phyloP scores from a whole-genome alignment of 169 alveolate species.

The Plasmodium fragile region DNA sequence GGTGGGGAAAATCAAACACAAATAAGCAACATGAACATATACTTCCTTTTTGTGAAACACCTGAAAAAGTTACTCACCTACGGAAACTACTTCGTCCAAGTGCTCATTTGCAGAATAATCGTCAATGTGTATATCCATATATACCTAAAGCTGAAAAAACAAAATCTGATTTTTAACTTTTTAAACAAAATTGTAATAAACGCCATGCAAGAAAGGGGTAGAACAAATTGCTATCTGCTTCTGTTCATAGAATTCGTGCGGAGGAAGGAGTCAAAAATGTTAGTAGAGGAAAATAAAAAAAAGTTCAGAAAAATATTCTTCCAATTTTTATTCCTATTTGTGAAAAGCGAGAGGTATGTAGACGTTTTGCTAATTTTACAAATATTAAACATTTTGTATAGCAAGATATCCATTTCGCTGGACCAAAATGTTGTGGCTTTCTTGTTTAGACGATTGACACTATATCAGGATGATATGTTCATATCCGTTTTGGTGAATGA shows the following conservation, averaged over 20 bases:
- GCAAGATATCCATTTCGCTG: conserved; percentile 13
- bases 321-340: conserved; percentile 46
- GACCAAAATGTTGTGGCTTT: conserved; percentile 34
- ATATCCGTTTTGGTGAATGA: conserved; percentile 58
- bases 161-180: conserved; percentile 58
- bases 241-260: conserved; percentile 60
- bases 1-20: background rate
- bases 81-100: conserved; percentile 72
- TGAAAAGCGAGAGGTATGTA: conserved; percentile 35
- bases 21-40: conserved; percentile 36
- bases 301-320: conserved; percentile 66
- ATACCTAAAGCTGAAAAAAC: conserved; percentile 65
- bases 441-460: conserved; percentile 11
- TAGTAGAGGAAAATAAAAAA: conserved; percentile 37
- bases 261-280: conserved; percentile 38
- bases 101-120: conserved; percentile 53
- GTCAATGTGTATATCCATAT: conserved; percentile 70
- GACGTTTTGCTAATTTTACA: conserved; percentile 60
- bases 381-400: conserved; percentile 66
- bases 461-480: conserved; percentile 56
- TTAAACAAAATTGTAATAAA: conserved; percentile 44
- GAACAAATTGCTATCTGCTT: conserved; percentile 48
- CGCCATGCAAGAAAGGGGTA: conserved; percentile 8
- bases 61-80: conserved; percentile 45
- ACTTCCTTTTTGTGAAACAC: conserved; percentile 32